Conservation (phyloP, 2,329 filamentous ascomycete genomes). For the Neopestalotiopsis rosae region DNA sequence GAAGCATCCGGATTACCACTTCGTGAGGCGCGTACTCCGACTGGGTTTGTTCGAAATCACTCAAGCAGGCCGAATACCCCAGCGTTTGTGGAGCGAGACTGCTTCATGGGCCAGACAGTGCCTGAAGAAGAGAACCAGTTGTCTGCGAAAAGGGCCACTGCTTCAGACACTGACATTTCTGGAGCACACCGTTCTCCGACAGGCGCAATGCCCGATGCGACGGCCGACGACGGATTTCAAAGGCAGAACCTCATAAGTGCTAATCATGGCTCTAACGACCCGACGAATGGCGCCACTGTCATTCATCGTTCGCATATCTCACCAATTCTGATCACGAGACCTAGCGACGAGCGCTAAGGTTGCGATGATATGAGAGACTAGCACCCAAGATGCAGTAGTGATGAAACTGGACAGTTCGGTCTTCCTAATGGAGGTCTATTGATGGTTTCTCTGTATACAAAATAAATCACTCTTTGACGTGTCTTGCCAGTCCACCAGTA, state of each 20-base stretch:
- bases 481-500: no score
- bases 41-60: constrained; percentile 28
- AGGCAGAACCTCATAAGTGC: constrained; percentile 17
- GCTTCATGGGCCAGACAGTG: constrained; percentile 43
- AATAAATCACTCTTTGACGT: no score
- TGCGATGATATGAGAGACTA: background rate
- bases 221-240: constrained; percentile 24
- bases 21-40: constrained; percentile 23
- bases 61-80: constrained; percentile 25
- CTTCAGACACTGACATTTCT: background rate
- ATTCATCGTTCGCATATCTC: background rate
- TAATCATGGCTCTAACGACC: background rate
- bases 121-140: constrained; percentile 38
- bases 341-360: background rate
- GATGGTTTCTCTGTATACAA: no score
- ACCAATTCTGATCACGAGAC: background rate
- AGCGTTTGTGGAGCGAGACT: constrained; percentile 37
- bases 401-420: background rate
- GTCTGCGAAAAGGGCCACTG: constrained; percentile 7
- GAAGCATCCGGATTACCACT: constrained; percentile 28
- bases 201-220: constrained; percentile 23
- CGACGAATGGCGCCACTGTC: background rate
- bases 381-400: background rate
- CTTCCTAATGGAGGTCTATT: no score
- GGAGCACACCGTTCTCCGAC: constrained; percentile 5